Conservation (phyloP, 108 stramenopile species). For the Nannochloropsis gaditana region DNA sequence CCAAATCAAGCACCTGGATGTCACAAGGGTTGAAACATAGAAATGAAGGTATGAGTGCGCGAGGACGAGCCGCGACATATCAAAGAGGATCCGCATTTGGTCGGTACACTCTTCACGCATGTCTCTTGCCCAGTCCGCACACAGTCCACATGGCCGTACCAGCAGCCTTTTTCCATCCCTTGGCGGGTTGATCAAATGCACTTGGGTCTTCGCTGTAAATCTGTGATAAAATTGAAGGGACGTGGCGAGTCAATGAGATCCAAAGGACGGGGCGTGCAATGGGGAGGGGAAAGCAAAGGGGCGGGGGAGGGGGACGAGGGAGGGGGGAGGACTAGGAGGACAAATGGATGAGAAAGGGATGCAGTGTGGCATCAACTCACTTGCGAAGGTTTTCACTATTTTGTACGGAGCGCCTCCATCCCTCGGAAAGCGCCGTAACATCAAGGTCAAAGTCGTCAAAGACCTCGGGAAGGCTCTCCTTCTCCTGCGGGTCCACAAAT, state of each 20-base stretch:
- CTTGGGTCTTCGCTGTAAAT: neutral
- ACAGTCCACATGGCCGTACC: constrained; percentile 23
- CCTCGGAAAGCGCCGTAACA: constrained; percentile 31
- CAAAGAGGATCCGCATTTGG: neutral
- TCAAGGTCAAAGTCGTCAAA: constrained; percentile 39
- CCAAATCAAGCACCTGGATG: constrained; percentile 68
- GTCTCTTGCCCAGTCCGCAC: neutral
- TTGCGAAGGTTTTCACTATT: neutral
- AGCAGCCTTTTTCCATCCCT: constrained; percentile 72
- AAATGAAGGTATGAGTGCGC: neutral
- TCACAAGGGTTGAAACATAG: neutral
- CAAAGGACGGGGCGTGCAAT: neutral
- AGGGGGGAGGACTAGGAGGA: too few species aligned
- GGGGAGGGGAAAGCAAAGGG: neutral
- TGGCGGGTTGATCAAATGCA: constrained; percentile 79
- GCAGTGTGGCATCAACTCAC: neutral
- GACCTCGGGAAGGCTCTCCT: neutral
- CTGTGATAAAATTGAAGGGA: neutral
- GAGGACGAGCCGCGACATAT: neutral
- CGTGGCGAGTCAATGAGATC: neutral
- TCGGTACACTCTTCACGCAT: neutral
- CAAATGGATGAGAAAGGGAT: neutral
- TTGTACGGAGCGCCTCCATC: constrained; percentile 23
- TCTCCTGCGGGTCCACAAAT: neutral
- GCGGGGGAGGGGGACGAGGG: neutral